Base-by-base conservation (phyloP, 2,329 filamentous ascomycete species). In the Tolypocladium inflatum region DNA sequence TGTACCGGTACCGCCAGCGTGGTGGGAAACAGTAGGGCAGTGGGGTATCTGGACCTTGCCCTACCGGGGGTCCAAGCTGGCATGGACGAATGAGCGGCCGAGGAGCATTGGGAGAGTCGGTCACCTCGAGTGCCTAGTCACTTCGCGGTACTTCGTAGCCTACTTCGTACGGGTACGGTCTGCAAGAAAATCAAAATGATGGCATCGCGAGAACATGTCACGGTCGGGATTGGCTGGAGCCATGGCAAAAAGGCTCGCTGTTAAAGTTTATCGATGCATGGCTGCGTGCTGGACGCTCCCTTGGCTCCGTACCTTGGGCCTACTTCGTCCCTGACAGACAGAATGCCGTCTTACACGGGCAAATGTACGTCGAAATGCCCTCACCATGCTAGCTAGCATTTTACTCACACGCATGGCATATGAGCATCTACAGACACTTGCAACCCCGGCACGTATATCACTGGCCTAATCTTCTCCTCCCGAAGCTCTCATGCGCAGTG, bases 1-100 rank as follows among this genome's bases (percentile, higher is more conserved):
- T 48, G 63, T 65, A 66, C 33, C 21, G 37, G 51, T 64, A 66
- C 64, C 10, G 6, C 2, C 1, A 11, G 13, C 23, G 0, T 5
- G 15, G 17, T 13, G 17, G 4, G 17, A 5, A 7, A 13, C 1
- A 2, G 23, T 5, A 13, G 38, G 38, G 26, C 10, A 1, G 23
- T 15, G 35, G 26, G n/a, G 55, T 61, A 55, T 15, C 19, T 8
- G 15, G 13, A 57, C 55, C 23, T 50, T 8, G 17, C 3, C 7
- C n/a, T n/a, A 13, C 17, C 19, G 19, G 15, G 38, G 23, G 1
- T 19, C 53, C 17, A n/a, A 21, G 23, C 23, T 13, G 17, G 21
- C 30, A 11, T 21, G 30, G 48, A 21, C 48, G 48, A 52, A 52
- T 52, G 30, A 52, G 48, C 48, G 30, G 48, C 48, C 48, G 30